Evolutionary conservation across 208 protist genomes (phyloP), one percentile per base, ranked within the genome.

Genomic region (Cochliopodium minus): DNA sequence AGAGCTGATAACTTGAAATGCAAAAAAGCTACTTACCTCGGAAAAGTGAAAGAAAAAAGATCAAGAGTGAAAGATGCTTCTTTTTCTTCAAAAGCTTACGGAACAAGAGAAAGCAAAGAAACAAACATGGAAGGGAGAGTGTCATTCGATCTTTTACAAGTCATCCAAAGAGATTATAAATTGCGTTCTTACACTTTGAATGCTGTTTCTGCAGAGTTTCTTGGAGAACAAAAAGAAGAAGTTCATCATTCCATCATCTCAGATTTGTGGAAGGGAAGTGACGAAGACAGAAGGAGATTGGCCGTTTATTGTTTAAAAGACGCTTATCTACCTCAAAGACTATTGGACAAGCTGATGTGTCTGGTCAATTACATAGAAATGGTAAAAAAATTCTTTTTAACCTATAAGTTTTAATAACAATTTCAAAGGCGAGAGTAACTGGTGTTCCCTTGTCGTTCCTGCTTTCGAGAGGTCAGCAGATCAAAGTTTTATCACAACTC

Each of bases 171-270:
- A 4, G 88, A 97, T 64, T 86, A 95, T 79, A 98, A 98, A 71
- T 74, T 99, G n/a, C 82, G 92, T 35, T 96, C 91, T 7, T 99
- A 99, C 73, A 91, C 92, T 5, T 79, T 99, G 39, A 99, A 99
- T 72, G 74, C 79, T 33, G 95, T 99, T 26, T 95, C 90, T 0
- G 76, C 90, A 57, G 69, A 96, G 52, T 99, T 99, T 62, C 75
- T 99, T 11, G 81, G 86, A 0, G 92, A 98, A 66, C 93, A 98
- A 65, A 99, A 99, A 72, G 95, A 99, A 68, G 95, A 99, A 64
- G 94, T 99, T 6, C 93, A 97, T 57, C 91, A 97, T 79, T 92
- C 85, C 26, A 97, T 96, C 61, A 99, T 99, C 68, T 62, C 74
- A 0, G 85, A 92, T 40, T 64, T 98, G 23, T 86, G 93, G 63